These are phyloP conservation scores for Acer saccharum DNA, from an alignment of 345 rosid species.

Conservation along the genomic window DNA sequence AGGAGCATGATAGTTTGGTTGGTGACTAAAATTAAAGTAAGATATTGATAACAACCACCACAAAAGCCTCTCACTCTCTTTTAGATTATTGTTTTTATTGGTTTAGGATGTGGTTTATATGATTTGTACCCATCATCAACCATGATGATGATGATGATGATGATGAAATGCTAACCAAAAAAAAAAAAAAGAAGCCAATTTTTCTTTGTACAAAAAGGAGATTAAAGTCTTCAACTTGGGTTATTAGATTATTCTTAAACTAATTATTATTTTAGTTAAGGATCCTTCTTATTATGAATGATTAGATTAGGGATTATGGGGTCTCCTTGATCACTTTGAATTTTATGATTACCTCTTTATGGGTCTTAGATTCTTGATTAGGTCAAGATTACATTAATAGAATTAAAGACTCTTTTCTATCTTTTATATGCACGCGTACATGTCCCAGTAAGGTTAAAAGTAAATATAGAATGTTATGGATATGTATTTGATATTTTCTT, in stretches of 20 bases:
- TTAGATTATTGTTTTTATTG: background rate
- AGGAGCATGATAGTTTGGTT: no score
- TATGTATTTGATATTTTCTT: no score
- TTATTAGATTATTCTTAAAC: background rate
- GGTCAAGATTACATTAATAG: background rate
- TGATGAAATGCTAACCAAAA: background rate
- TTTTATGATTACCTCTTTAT: background rate
- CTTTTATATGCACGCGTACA: background rate
- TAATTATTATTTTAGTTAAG: background rate
- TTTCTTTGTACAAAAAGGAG: background rate
- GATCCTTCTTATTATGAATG: background rate
- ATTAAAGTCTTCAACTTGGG: background rate
- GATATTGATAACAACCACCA: no score
- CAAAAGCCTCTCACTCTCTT: no score
- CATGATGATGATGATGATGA: background rate
- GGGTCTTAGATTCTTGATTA: constrained; percentile 1
- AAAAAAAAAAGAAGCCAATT: background rate
- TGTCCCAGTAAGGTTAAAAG: background rate
- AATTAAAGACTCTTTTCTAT: background rate
- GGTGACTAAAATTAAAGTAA: no score
- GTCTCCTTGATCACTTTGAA: background rate
- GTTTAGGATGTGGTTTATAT: background rate
- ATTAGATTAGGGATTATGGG: background rate
- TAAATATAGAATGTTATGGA: no score
- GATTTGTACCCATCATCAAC: background rate